A percentile compares a stretch with the other conserved stretches of the same genome.
These are phyloP conservation scores for Alternaria alternata DNA, from an alignment of 2,329 filamentous ascomycete species.

Conservation along the genomic window DNA sequence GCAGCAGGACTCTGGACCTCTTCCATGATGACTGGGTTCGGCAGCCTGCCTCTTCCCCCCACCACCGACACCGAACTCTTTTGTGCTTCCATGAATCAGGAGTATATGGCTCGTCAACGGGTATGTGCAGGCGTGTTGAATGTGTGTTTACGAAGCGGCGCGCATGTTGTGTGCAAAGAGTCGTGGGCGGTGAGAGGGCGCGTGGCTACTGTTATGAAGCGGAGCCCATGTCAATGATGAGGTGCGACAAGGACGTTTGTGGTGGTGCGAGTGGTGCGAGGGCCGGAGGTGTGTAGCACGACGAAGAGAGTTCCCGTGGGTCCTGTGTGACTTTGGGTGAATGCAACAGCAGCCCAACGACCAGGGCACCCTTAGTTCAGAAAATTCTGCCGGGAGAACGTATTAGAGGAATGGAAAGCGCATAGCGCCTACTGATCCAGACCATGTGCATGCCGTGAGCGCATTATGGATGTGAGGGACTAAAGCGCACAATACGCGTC, in stretches of 20 bases:
- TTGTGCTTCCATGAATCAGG: constrained; percentile 41
- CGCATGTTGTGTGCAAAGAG: constrained; percentile 36
- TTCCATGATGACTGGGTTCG: constrained; percentile 29
- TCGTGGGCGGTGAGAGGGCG: constrained; percentile 42
- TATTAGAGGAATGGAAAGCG: constrained; percentile 28
- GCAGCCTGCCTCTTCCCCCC: constrained; percentile 38
- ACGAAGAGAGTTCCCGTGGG: constrained; percentile 29
- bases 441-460: constrained; percentile 17
- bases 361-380: constrained; percentile 35
- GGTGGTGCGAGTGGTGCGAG: constrained; percentile 21
- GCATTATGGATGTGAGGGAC: constrained; percentile 23
- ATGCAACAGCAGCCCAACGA: constrained; percentile 36
- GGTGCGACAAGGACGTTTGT: constrained; percentile 12
- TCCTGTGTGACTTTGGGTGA: constrained; percentile 31
- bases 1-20: constrained; percentile 23
- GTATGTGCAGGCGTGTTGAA: constrained; percentile 15
- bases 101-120: constrained; percentile 7
- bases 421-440: constrained; percentile 21
- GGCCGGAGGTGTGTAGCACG: constrained; percentile 27
- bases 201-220: constrained; percentile 30
- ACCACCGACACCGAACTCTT: constrained; percentile 42
- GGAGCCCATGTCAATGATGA: constrained; percentile 26
- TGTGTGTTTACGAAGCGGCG: constrained; percentile 25
- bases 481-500: constrained; percentile 22
- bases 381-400: constrained; percentile 31